Evolutionary conservation across 2,329 filamentous ascomycete species (phyloP).

Genomic region (Fusarium continuum): DNA sequence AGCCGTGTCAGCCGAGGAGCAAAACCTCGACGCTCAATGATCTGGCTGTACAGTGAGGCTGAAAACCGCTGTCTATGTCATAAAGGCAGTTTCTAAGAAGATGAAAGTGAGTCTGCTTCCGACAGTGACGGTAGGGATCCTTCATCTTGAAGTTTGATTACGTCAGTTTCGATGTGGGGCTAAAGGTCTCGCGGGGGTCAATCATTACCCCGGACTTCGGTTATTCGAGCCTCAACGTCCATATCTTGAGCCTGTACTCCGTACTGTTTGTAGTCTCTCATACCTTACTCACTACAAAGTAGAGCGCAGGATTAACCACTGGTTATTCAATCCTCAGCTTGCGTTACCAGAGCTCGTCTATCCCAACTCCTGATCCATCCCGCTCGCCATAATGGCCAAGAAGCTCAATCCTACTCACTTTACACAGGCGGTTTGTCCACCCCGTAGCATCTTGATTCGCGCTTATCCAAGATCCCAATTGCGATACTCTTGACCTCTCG

Average conservation of each 20-base stretch:
- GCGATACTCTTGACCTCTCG: fast-evolving
- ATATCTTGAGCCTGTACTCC: background rate
- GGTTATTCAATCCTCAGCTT: background rate
- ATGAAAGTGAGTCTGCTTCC: no score
- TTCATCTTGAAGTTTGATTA: background rate
- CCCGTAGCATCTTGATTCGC: background rate
- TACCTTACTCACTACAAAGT: background rate
- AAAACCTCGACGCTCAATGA: no score
- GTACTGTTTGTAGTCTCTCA: no score
- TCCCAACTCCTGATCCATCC: no score
- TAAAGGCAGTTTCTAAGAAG: no score
- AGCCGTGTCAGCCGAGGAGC: no score
- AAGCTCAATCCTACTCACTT: conserved; percentile 49
- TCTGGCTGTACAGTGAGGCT: no score
- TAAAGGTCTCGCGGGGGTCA: conserved; percentile 3
- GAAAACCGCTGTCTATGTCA: no score
- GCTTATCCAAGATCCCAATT: background rate
- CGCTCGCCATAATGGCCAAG: conserved; percentile 44
- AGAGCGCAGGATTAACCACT: background rate
- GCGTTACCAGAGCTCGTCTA: fast-evolving
- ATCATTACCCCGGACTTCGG: conserved; percentile 10
- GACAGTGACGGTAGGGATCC: no score
- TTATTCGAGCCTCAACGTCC: conserved; percentile 7
- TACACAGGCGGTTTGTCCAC: conserved; percentile 47
- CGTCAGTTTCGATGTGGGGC: conserved; percentile 12